A percentile compares a stretch with the other conserved stretches of the same genome.
phyloP scores from a whole-genome alignment of 371 early-diverging fungal genomes.

The Caulochytrium protostelioides region DNA sequence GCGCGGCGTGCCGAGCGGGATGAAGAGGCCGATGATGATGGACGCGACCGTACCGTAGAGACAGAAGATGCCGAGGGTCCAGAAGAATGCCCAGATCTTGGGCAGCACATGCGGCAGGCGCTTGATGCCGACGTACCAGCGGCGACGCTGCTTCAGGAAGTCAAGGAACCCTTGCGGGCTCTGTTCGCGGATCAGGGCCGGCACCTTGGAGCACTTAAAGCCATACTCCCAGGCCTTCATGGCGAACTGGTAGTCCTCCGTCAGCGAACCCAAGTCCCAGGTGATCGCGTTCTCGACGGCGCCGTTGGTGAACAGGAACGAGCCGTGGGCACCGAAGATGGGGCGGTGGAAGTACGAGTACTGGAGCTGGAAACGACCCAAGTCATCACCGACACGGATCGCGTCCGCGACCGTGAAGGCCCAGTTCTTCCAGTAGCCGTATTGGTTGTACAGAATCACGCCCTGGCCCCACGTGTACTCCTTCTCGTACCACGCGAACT shows the following conservation, averaged over 20 bases:
- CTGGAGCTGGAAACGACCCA: conserved; percentile 27
- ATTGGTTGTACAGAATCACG: conserved; percentile 31
- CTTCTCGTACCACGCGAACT: conserved; percentile 26
- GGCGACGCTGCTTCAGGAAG: conserved; percentile 26
- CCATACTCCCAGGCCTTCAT: conserved; percentile 21
- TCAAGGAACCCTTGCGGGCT: conserved; percentile 21
- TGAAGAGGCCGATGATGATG: neutral
- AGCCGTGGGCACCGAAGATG: conserved; percentile 28
- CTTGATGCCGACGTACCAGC: conserved; percentile 30
- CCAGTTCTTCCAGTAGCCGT: conserved; percentile 28
- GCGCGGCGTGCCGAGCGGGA: conserved; percentile 22
- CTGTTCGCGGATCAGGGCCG: conserved; percentile 26
- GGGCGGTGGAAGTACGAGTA: conserved; percentile 27
- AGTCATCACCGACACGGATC: conserved; percentile 28
- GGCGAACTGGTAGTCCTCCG: conserved; percentile 28
- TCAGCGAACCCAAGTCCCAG: conserved; percentile 26
- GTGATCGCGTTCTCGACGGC: conserved; percentile 24
- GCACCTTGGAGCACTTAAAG: conserved; percentile 22
- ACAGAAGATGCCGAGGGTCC: conserved; percentile 20
- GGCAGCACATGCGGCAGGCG: conserved; percentile 21
- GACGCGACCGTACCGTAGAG: conserved; percentile 17
- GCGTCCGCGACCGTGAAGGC: conserved; percentile 29
- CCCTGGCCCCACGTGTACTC: conserved; percentile 28
- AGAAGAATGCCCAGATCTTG: conserved; percentile 24
- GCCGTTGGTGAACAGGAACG: conserved; percentile 26